A percentile compares a stretch with the other conserved stretches of the same genome.
Evolutionary conservation across 352 stramenopile species (phyloP).

Genomic region (Aphanomyces astaci): DNA sequence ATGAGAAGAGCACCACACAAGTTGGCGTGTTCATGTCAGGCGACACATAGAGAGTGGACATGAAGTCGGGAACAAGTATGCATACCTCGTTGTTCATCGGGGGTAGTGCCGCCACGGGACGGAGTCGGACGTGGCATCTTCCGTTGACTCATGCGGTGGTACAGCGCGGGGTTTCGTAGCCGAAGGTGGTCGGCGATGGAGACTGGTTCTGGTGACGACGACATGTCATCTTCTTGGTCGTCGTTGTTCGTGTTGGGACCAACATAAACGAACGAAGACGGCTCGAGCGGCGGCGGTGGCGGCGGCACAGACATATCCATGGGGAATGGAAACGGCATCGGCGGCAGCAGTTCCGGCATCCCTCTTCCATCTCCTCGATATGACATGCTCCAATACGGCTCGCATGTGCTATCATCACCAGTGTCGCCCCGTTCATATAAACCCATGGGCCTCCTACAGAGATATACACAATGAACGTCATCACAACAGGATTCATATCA

Average conservation of each 20-base stretch:
- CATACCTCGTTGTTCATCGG: no score
- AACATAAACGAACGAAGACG: background rate
- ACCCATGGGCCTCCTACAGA: no score
- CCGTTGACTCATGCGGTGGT: conserved; percentile 13
- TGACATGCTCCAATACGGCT: background rate
- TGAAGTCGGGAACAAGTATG: no score
- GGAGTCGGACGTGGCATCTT: background rate
- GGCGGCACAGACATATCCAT: conserved; percentile 21
- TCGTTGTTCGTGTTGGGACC: background rate
- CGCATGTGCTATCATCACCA: background rate
- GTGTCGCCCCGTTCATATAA: background rate
- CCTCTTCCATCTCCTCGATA: background rate
- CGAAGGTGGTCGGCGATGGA: conserved; percentile 17
- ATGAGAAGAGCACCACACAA: no score
- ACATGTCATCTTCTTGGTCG: background rate
- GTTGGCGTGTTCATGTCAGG: no score
- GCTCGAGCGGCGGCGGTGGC: conserved; percentile 6
- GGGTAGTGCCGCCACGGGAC: no score
- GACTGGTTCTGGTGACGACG: background rate
- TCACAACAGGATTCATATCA: no score
- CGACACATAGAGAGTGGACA: no score
- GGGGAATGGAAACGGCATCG: conserved; percentile 4
- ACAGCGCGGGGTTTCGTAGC: conserved; percentile 8
- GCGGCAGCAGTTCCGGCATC: conserved; percentile 14
- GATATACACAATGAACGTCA: no score